Percentiles rank a stretch among this genome's conserved stretches.
phyloP scores from a whole-genome alignment of 2,329 filamentous ascomycete genomes.

The Ophiostoma fasciatum region DNA sequence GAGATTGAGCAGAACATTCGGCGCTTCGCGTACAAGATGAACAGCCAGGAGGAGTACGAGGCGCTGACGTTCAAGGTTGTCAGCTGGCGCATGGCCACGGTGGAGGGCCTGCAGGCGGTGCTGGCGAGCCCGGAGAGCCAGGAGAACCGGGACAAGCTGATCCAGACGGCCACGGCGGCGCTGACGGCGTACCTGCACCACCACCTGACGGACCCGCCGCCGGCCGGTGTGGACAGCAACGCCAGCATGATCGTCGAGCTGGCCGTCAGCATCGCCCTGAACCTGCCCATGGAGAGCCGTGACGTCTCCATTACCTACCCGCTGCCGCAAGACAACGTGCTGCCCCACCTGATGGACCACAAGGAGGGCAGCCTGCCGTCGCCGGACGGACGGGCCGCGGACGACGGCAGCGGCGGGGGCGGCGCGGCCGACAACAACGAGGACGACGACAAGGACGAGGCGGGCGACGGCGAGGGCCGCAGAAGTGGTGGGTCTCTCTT shows the following conservation, averaged over 20 bases:
- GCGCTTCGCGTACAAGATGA: slow-evolving; percentile 55
- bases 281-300: slow-evolving; percentile 78
- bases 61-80: slow-evolving; percentile 77
- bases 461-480: slow-evolving; percentile 22
- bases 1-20: slow-evolving; percentile 79
- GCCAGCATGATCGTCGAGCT: slow-evolving; percentile 88
- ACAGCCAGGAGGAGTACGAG: slow-evolving; percentile 76
- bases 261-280: slow-evolving; percentile 69
- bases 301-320: slow-evolving; percentile 84
- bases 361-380: slow-evolving; percentile 58
- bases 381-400: slow-evolving; percentile 30
- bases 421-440: too few relatives aligned
- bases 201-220: slow-evolving; percentile 61
- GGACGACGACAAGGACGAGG: slow-evolving; percentile 22
- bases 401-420: slow-evolving; percentile 21
- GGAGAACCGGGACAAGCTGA: slow-evolving; percentile 54
- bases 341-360: slow-evolving; percentile 67
- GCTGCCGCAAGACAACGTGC: slow-evolving; percentile 56
- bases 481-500: slow-evolving; percentile 12
- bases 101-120: slow-evolving; percentile 70
- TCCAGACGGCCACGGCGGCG: slow-evolving; percentile 51
- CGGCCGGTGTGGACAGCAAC: slow-evolving; percentile 70
- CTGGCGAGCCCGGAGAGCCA: slow-evolving; percentile 51
- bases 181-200: slow-evolving; percentile 56
- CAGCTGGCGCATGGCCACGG: slow-evolving; percentile 82